These are phyloP conservation scores for Castanospermum australe DNA, from an alignment of 306 rosid species.

Conservation along the genomic window DNA sequence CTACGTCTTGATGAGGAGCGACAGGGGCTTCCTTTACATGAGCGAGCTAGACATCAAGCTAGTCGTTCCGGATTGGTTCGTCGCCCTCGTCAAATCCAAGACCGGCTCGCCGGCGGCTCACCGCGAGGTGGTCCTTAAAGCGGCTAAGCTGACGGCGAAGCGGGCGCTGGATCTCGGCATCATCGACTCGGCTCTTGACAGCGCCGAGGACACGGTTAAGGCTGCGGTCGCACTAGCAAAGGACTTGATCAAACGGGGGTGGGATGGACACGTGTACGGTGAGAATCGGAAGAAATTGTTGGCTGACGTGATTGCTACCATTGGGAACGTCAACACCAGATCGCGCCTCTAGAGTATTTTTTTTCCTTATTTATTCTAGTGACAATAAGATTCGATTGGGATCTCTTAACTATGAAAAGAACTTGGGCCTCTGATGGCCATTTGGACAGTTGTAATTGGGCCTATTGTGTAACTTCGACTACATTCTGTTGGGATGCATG, in stretches of 20 bases:
- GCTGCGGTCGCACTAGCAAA: constrained; percentile 54
- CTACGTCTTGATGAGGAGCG: constrained; percentile 66
- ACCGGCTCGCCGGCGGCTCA: constrained; percentile 51
- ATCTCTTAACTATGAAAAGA: too few relatives aligned
- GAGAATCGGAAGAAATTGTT: constrained; percentile 47
- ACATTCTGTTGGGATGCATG: too few relatives aligned
- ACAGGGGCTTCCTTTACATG: constrained; percentile 80
- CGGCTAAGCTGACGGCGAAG: constrained; percentile 61
- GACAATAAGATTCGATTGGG: too few relatives aligned
- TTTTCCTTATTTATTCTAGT: too few relatives aligned
- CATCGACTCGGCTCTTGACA: constrained; percentile 55
- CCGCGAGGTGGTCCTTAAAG: constrained; percentile 56
- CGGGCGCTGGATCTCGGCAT: constrained; percentile 60
- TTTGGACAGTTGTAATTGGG: too few relatives aligned
- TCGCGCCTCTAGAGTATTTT: constrained; percentile 53
- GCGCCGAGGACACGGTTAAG: constrained; percentile 52
- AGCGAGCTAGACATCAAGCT: constrained; percentile 76
- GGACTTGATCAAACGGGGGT: constrained; percentile 41
- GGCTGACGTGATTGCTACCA: constrained; percentile 32
- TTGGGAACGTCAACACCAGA: neutral
- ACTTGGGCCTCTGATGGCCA: neutral
- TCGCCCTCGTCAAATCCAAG: constrained; percentile 43
- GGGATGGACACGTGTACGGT: constrained; percentile 82
- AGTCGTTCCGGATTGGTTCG: constrained; percentile 59
- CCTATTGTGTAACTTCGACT: too few relatives aligned